phyloP scores from a whole-genome alignment of 495 filamentous ascomycete genomes.

The Bathelium albidoporum region DNA sequence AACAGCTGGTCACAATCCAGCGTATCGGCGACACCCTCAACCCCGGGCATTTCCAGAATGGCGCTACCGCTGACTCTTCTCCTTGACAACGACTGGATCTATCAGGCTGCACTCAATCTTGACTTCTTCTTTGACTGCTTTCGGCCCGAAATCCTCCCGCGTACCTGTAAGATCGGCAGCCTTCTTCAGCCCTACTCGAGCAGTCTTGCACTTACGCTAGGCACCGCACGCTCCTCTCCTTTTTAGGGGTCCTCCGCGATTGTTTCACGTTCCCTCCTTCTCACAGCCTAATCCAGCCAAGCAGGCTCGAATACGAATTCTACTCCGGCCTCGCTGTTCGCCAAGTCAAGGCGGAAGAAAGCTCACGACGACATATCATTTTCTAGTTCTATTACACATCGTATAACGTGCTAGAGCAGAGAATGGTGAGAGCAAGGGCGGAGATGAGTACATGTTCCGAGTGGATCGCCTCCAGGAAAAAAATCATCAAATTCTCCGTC shows the following conservation, averaged over 20 bases:
- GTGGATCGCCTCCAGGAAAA: background rate
- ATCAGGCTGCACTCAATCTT: too few relatives aligned
- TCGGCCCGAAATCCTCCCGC: background rate
- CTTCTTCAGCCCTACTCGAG: background rate
- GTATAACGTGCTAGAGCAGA: background rate
- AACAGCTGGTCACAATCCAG: background rate
- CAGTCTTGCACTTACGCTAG: background rate
- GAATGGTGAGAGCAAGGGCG: background rate
- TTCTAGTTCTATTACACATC: background rate
- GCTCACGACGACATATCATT: background rate
- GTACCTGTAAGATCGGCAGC: background rate
- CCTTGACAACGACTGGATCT: too few relatives aligned
- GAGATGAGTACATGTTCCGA: background rate
- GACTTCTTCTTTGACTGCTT: background rate
- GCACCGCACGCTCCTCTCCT: background rate
- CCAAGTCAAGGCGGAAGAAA: background rate
- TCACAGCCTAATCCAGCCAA: background rate
- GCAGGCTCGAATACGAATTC: background rate
- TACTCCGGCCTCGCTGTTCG: background rate
- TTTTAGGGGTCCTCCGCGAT: background rate
- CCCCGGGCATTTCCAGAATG: too few relatives aligned
- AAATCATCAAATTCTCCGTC: constrained; percentile 3
- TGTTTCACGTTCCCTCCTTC: background rate
- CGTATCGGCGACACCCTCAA: too few relatives aligned
- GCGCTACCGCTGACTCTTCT: too few relatives aligned